Base-by-base conservation (phyloP, 1,284 basidiomycete species). In the Xanthoconium separans region DNA sequence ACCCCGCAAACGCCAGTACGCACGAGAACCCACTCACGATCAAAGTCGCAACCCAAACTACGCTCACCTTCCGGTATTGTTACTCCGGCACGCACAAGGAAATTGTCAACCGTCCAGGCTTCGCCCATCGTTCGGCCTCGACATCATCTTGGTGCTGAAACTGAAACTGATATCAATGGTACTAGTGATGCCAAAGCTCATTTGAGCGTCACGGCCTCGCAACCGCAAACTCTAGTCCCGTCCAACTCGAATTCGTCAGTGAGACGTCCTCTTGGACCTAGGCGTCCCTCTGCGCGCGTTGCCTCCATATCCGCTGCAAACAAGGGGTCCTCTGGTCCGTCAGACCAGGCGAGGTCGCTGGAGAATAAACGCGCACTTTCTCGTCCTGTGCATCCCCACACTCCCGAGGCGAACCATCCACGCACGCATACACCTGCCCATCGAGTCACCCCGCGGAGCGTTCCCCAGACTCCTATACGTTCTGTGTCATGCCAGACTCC, bases 71-170 rank as follows among this genome's bases (percentile, higher is more conserved):
- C 53, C 13, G 54, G 37, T 30, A 42, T 53, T 9, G 44, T 53
- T 11, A 46, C 54, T 24, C 33, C 24, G 1, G 43, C 42, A 33
- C 61, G 44, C 36, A 44, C 49, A 2, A 68, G 58, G 43, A 70
- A 71, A 33, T 36, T 71, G 34, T 68, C 66, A 0, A 70, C 62
- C 2, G 70, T 69, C 20, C 70, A 69, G 34, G 66, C 57, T 34
- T 69, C 70, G 18, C 70, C 66, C 7, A 31, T 64, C 7, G 58
- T 65, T 16, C 63, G 56, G 30, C 15, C 55, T 22, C 44, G 29
- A 27, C 55, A 42, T 10, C 61, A 55, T 15, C 57, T 66, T 16
- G 27, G 29, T 30, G 39, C 29, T 6, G 63, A 59, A 8, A 51
- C 37, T 30, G 54, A 56, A 30, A 44, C 18, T 1, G 47, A 44